Evolutionary conservation across 768 basidiomycete genomes (phyloP).

Genomic region (Rhodosporidiobolus sp.): DNA sequence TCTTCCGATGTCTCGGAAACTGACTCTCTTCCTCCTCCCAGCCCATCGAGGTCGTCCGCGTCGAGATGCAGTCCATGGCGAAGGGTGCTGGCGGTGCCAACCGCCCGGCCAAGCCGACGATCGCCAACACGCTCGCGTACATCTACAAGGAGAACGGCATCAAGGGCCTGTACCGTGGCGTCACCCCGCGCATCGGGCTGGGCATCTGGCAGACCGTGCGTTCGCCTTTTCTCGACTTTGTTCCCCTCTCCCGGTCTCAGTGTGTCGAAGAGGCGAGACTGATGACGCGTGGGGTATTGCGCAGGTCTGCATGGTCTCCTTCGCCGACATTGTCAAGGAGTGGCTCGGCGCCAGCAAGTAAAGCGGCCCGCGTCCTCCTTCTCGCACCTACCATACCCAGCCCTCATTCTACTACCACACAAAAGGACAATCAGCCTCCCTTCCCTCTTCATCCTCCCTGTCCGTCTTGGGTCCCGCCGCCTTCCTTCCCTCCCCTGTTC

Average conservation of each 20-base stretch:
- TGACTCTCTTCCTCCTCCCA: neutral
- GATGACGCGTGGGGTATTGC: slow-evolving; percentile 34
- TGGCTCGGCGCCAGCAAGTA: slow-evolving; percentile 11
- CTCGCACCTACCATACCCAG: neutral
- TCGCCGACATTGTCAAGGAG: slow-evolving; percentile 73
- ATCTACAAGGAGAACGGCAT: slow-evolving; percentile 96
- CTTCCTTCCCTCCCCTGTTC: neutral
- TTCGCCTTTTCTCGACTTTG: neutral
- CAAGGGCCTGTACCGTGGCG: slow-evolving; percentile 94
- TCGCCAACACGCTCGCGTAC: slow-evolving; percentile 76
- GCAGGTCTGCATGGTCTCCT: slow-evolving; percentile 90
- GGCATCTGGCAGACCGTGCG: slow-evolving; percentile 85
- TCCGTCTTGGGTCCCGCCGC: neutral
- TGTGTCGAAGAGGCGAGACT: neutral
- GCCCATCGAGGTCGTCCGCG: slow-evolving; percentile 67
- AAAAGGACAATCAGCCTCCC: neutral
- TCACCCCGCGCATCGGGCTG: slow-evolving; percentile 91
- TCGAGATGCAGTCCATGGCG: slow-evolving; percentile 99
- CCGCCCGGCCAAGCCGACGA: slow-evolving; percentile 86
- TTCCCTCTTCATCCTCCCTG: neutral
- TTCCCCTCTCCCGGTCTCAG: neutral
- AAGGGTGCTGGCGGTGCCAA: slow-evolving; percentile 65
- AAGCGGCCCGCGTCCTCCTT: neutral
- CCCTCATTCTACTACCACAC: neutral
- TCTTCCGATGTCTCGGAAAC: neutral